phyloP scores from a whole-genome alignment of 208 protist genomes.

The Wallacemonas sp. region DNA sequence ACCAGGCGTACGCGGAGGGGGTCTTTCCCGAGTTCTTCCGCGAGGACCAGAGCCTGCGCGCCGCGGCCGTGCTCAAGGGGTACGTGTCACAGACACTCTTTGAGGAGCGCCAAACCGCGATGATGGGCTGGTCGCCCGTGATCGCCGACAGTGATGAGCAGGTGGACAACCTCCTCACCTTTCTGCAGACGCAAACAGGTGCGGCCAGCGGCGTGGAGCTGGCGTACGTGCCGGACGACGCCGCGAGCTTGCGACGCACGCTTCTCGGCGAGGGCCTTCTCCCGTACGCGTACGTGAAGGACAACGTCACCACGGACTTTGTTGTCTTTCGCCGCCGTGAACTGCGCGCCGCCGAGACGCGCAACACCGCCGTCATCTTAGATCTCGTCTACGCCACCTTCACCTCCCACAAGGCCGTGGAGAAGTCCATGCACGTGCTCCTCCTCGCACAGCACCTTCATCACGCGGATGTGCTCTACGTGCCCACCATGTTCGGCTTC shows the following conservation, averaged over 20 bases:
- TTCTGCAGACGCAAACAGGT: slow-evolving; percentile 34
- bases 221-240: slow-evolving; percentile 43
- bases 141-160: slow-evolving; percentile 30
- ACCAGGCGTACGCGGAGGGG: slow-evolving; percentile 38
- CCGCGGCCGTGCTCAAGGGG: slow-evolving; percentile 68
- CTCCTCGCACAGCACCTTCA: slow-evolving; percentile 53
- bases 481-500: slow-evolving; percentile 78
- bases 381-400: slow-evolving; percentile 76
- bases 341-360: slow-evolving; percentile 9
- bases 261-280: slow-evolving; percentile 40
- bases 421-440: slow-evolving; percentile 71
- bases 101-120: slow-evolving; percentile 15
- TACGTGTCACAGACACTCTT: slow-evolving; percentile 37
- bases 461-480: slow-evolving; percentile 54
- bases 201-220: slow-evolving; percentile 37
- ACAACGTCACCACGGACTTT: slow-evolving; percentile 49
- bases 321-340: slow-evolving; percentile 64
- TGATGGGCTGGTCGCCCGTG: slow-evolving; percentile 30
- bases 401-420: slow-evolving; percentile 43
- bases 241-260: slow-evolving; percentile 37
- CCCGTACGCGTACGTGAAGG: slow-evolving; percentile 32
- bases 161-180: slow-evolving; percentile 33
- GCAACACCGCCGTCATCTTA: slow-evolving; percentile 13
- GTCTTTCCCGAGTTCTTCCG: slow-evolving; percentile 76
- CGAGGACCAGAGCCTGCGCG: slow-evolving; percentile 71